Conservation (phyloP, 768 basidiomycete genomes). For the Stropharia rugosoannulata region DNA sequence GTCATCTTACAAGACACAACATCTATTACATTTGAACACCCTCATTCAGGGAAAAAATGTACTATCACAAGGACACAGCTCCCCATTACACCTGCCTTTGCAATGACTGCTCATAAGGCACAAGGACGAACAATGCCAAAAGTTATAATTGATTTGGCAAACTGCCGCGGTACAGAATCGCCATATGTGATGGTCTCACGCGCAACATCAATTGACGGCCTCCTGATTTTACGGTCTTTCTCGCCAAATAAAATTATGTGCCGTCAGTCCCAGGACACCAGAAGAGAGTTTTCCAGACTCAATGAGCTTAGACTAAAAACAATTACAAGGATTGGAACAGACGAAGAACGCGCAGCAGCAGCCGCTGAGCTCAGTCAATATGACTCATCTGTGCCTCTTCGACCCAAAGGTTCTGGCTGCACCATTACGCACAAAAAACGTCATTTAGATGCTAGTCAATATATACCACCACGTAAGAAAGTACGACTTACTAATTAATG, state of each 20-base stretch:
- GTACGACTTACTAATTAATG: no score
- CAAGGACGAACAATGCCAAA: background rate
- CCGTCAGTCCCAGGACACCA: background rate
- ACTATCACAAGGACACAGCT: background rate
- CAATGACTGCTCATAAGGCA: background rate
- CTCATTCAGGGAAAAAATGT: background rate
- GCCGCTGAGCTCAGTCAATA: no score
- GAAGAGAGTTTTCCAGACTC: background rate
- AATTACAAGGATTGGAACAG: no score
- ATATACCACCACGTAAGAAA: no score
- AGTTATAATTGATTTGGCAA: background rate
- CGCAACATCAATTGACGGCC: background rate
- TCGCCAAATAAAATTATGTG: background rate
- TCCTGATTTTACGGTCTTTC: background rate
- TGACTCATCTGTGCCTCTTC: no score
- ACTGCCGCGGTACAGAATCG: background rate
- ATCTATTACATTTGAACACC: background rate
- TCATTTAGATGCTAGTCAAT: no score
- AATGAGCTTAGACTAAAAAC: background rate
- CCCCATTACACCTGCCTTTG: background rate
- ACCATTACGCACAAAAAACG: no score
- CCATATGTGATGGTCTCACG: background rate
- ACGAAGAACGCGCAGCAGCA: no score
- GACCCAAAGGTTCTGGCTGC: no score
- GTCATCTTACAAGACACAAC: background rate